Base-by-base conservation (phyloP, 2,329 filamentous ascomycete genomes). In the Fusarium haematococcum region DNA sequence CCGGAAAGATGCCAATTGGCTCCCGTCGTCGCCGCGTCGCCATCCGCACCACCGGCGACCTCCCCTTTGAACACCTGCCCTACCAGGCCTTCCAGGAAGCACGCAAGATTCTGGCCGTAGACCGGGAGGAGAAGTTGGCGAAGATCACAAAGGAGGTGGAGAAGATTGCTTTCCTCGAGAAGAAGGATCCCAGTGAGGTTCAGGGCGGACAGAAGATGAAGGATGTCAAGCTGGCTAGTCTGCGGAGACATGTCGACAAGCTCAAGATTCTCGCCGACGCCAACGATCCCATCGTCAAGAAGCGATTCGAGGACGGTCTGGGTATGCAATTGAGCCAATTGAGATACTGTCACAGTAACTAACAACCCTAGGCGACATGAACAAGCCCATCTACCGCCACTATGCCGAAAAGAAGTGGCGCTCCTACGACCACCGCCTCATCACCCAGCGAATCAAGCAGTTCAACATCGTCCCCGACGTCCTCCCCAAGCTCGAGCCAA, bases 81-180 rank as follows among this genome's bases (percentile, higher is more conserved):
- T 99, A 97, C 85, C 96, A 98, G 88, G 97, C 94, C 84, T 99
- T 98, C 86, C 97, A 99, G 85, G 95, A 98, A 85, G 97, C 97
- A 45, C 91, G 95, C 73, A 94, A 95, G 81, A 85, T 98, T 58
- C 86, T 99, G 65, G 88, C 91, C 63, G 90, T 90, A 64, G 97
- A 99, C 82, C 91, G 96, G 45, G 87, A 91, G 75, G 90, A 96
- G 84, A 98, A 98, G 86, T 79, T 98, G 60, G 85, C 88, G 70
- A 87, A 92, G 79, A 96, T 99, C 67, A 85, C 90, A 60, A 87
- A 84, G 32, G 91, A 94, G 83, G 85, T 91, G 60, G 87, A 87
- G 69, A 91, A 92, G 82, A 93, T 99, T 80, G 88, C 90, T 65
- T 87, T 88, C 69, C 83, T 97, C 54, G 87, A 92, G 82, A 88